phyloP scores from a whole-genome alignment of 2,329 filamentous ascomycete species.

The Cladosporium sp. region DNA sequence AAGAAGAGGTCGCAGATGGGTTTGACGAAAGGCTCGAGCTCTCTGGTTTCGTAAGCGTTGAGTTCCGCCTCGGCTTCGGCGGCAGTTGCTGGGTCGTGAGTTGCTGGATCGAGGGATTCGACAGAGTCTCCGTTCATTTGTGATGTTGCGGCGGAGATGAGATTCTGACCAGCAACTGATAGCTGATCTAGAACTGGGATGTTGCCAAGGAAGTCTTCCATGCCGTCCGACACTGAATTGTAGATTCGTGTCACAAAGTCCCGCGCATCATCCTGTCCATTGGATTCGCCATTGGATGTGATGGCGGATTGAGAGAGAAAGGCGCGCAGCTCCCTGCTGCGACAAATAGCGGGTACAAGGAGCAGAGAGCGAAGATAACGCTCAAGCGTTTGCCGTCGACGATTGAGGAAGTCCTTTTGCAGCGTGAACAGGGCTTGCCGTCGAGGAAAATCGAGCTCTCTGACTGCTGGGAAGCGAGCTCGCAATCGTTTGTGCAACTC shows the following conservation, averaged over 20 bases:
- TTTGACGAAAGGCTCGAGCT: constrained; percentile 93
- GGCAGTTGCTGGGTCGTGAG: constrained; percentile 46
- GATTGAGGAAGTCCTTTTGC: constrained; percentile 92
- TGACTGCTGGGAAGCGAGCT: constrained; percentile 78
- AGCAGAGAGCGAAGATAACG: constrained; percentile 71
- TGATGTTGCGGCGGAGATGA: constrained; percentile 68
- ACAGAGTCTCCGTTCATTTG: constrained; percentile 44
- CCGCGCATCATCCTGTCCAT: constrained; percentile 53
- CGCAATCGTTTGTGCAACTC: constrained; percentile 89
- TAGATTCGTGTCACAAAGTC: constrained; percentile 94
- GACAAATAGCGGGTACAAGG: constrained; percentile 85
- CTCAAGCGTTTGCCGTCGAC: constrained; percentile 77
- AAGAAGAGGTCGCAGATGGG: constrained; percentile 97
- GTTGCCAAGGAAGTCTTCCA: constrained; percentile 96
- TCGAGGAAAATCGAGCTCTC: constrained; percentile 85
- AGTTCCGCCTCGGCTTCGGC: constrained; percentile 90
- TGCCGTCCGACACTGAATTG: constrained; percentile 93
- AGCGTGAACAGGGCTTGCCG: constrained; percentile 94
- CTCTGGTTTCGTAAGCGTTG: constrained; percentile 84
- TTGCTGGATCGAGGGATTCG: constrained; percentile 35
- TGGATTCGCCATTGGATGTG: constrained; percentile 54
- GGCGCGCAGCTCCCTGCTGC: constrained; percentile 83
- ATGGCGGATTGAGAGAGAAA: constrained; percentile 87
- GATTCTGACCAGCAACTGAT: constrained; percentile 84
- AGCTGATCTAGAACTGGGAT: constrained; percentile 94